These are phyloP conservation scores for Pythium monospermum DNA, from an alignment of 352 stramenopile species.

Conservation along the genomic window DNA sequence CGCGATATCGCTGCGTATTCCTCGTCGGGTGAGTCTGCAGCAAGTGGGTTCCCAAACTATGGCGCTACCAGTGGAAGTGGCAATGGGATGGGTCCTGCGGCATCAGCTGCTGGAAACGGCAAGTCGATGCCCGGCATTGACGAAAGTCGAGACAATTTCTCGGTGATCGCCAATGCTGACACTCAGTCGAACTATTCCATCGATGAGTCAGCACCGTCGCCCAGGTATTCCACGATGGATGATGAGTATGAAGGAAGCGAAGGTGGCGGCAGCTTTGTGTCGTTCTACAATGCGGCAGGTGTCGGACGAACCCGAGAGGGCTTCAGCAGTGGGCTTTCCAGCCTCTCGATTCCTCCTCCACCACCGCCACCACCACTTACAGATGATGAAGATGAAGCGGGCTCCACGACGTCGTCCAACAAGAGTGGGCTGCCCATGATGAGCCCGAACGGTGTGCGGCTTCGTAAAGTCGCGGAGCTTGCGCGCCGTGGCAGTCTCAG, in stretches of 20 bases:
- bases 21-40: conserved; percentile 33
- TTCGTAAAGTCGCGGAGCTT: conserved; percentile 77
- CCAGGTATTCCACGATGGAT: conserved; percentile 60
- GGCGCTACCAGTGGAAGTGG: conserved; percentile 28
- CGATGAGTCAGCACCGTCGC: too few species aligned
- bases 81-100: too few species aligned
- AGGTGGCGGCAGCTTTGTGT: conserved; percentile 68
- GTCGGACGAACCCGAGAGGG: conserved; percentile 22
- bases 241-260: conserved; percentile 58
- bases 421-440: conserved; percentile 77
- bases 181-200: too few species aligned
- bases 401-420: conserved; percentile 50
- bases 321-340: conserved; percentile 34
- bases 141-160: conserved; percentile 47
- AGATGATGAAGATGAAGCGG: conserved; percentile 62
- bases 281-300: conserved; percentile 66
- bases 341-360: conserved; percentile 54
- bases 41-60: conserved; percentile 52
- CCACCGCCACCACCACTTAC: conserved; percentile 58
- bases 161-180: conserved; percentile 31
- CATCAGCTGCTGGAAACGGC: conserved; percentile 2
- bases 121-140: conserved; percentile 75
- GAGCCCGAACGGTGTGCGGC: conserved; percentile 68
- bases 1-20: conserved; percentile 53
- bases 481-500: conserved; percentile 73